Evolutionary conservation across 805 yeast genomes (phyloP).

Genomic region (Suhomyces pyralidae): DNA sequence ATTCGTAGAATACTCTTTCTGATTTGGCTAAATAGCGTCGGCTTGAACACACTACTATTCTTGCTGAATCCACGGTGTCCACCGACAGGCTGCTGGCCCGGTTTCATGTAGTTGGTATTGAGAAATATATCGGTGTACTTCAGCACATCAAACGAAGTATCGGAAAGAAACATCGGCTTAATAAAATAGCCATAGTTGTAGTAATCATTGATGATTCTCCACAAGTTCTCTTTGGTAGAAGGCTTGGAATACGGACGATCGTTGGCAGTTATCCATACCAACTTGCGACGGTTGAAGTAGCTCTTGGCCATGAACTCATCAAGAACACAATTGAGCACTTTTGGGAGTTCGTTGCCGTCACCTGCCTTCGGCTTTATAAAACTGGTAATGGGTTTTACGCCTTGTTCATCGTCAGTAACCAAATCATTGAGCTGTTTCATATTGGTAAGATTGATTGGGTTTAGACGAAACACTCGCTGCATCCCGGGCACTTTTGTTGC

Average conservation of each 20-base stretch:
- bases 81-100: not conserved
- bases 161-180: constrained; percentile 57
- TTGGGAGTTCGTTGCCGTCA: constrained; percentile 24
- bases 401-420: constrained; percentile 47
- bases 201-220: constrained; percentile 59
- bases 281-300: constrained; percentile 51
- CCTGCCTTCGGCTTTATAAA: constrained; percentile 12
- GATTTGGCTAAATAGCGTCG: constrained; percentile 31
- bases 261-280: constrained; percentile 72
- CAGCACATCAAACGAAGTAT: constrained; percentile 29
- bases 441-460: constrained; percentile 52
- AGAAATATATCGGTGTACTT: constrained; percentile 58
- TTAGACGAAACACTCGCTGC: constrained; percentile 47
- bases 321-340: constrained; percentile 49
- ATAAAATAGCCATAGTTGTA: constrained; percentile 52
- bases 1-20: constrained; percentile 49
- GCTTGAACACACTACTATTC: constrained; percentile 15
- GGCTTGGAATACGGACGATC: constrained; percentile 58
- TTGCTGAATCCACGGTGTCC: constrained; percentile 6
- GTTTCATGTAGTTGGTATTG: constrained; percentile 42
- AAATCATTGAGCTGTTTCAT: constrained; percentile 56
- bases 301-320: constrained; percentile 51
- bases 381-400: constrained; percentile 13
- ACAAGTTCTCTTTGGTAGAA: constrained; percentile 46
- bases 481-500: constrained; percentile 41